A percentile compares a stretch with the other conserved stretches of the same genome.
Conservation (phyloP, 257 asterid genomes). For the Nemophila menziesii region DNA sequence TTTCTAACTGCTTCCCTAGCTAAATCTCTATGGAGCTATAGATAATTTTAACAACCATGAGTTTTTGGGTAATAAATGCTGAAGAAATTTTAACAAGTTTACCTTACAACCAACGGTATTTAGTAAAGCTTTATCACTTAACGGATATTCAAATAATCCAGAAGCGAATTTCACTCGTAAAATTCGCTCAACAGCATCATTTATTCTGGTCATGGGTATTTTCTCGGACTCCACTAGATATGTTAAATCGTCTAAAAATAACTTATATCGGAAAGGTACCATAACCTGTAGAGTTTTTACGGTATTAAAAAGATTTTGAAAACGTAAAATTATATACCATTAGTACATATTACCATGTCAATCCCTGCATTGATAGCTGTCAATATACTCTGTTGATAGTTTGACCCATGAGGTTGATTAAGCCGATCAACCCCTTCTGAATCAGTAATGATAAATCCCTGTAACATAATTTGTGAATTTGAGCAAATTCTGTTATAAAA, state of each 20-base stretch:
- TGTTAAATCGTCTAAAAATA: conserved; percentile 44
- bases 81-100: conserved; percentile 12
- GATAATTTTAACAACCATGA: conserved; percentile 2
- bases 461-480: conserved; percentile 18
- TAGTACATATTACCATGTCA: conserved; percentile 46
- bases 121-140: conserved; percentile 43
- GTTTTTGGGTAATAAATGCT: not conserved
- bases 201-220: conserved; percentile 59
- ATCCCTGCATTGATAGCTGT: conserved; percentile 61
- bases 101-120: conserved; percentile 58
- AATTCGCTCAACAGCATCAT: conserved; percentile 78
- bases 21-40: conserved; percentile 24
- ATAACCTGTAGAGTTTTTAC: conserved; percentile 47
- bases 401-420: conserved; percentile 53
- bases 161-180: conserved; percentile 70
- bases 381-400: conserved; percentile 48
- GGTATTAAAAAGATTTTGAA: conserved; percentile 8
- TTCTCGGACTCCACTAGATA: conserved; percentile 52
- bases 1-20: conserved; percentile 34
- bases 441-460: conserved; percentile 79
- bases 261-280: conserved; percentile 62
- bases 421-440: conserved; percentile 75
- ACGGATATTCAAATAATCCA: conserved; percentile 68
- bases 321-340: not conserved
- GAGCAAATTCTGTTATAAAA: no score